Percentiles rank a stretch among this genome's conserved stretches.
phyloP scores from a whole-genome alignment of 768 basidiomycete species.

The Pluteus cervinus region DNA sequence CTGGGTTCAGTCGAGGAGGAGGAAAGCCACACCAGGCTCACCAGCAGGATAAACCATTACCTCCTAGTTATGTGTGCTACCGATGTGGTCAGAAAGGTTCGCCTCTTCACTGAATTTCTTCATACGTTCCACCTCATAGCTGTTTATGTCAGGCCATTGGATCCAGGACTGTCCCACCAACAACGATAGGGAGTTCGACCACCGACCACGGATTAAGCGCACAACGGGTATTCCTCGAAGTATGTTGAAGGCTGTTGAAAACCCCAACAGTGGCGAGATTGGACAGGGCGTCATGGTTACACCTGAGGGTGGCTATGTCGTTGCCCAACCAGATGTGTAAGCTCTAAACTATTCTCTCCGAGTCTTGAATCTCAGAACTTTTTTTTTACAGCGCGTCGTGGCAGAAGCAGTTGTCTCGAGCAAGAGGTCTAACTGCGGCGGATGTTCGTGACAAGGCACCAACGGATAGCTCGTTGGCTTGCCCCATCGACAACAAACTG shows the following conservation, averaged over 20 bases:
- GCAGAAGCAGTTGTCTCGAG: slow-evolving; percentile 83
- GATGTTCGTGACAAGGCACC: slow-evolving; percentile 87
- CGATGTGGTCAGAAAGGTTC: slow-evolving; percentile 96
- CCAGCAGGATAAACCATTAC: slow-evolving; percentile 71
- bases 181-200: slow-evolving; percentile 91
- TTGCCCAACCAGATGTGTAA: slow-evolving; percentile 93
- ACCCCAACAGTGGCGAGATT: slow-evolving; percentile 63
- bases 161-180: slow-evolving; percentile 99
- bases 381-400: slow-evolving; percentile 66
- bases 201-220: slow-evolving; percentile 91
- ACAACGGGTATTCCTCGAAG: slow-evolving; percentile 98
- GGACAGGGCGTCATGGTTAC: slow-evolving; percentile 96
- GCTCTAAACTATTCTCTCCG: slow-evolving; percentile 24
- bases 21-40: slow-evolving; percentile 52
- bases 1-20: slow-evolving; percentile 52
- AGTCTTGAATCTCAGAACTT: neutral
- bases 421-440: slow-evolving; percentile 76
- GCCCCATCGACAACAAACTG: slow-evolving; percentile 89
- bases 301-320: slow-evolving; percentile 96
- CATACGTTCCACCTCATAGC: neutral
- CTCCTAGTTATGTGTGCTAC: slow-evolving; percentile 96
- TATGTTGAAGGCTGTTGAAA: slow-evolving; percentile 95
- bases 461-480: slow-evolving; percentile 71
- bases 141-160: slow-evolving; percentile 78
- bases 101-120: slow-evolving; percentile 10